These are phyloP conservation scores for Fusarium tuaranense DNA, from an alignment of 2,329 filamentous ascomycete genomes.

Conservation along the genomic window DNA sequence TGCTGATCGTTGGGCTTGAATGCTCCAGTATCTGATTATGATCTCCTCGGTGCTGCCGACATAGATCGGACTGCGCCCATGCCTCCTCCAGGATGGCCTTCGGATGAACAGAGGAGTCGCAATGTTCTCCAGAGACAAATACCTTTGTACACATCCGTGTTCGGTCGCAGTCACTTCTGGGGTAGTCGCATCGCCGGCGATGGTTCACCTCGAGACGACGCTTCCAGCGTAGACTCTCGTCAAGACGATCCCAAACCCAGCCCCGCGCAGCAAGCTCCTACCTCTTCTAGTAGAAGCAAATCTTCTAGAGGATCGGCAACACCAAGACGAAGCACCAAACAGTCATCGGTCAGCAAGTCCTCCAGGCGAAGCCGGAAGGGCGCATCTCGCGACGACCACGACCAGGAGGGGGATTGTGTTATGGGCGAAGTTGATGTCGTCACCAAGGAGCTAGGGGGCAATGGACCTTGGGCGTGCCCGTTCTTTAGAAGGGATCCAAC, in stretches of 20 bases:
- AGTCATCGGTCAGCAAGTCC: not conserved
- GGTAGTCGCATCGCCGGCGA: not conserved
- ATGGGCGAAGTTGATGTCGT: not conserved
- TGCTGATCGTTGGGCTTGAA: not conserved
- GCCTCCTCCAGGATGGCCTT: not conserved
- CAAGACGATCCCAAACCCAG: not conserved
- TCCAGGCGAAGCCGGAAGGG: not conserved
- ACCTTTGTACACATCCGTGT: not conserved
- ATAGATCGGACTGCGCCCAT: not conserved
- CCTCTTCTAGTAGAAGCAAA: not conserved
- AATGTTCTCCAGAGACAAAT: not conserved
- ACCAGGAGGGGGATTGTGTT: not conserved
- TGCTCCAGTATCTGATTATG: not conserved
- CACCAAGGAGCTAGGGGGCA: not conserved
- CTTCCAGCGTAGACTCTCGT: not conserved
- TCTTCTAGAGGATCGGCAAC: not conserved
- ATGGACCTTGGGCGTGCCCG: not conserved
- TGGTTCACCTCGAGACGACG: not conserved
- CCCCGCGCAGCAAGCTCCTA: not conserved
- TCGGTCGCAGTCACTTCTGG: not conserved
- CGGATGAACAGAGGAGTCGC: not conserved
- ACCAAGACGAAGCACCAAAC: not conserved
- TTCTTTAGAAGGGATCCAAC: not conserved
- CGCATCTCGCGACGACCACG: not conserved
- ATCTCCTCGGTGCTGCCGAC: not conserved